phyloP scores from a whole-genome alignment of 495 filamentous ascomycete species.

The Opeltia flavorubescens region DNA sequence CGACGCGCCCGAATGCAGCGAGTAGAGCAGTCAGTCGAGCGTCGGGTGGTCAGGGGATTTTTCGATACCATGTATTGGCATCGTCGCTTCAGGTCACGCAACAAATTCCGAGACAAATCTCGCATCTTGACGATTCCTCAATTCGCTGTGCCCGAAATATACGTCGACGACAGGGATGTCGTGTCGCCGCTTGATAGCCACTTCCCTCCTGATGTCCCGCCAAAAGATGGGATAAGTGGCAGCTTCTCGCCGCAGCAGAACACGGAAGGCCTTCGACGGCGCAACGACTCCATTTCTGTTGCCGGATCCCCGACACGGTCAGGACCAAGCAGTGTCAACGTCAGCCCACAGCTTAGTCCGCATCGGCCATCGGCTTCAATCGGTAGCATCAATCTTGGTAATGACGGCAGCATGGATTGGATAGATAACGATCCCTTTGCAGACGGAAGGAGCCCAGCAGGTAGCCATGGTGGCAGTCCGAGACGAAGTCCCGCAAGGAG shows the following conservation, averaged over 20 bases:
- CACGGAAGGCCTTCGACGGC: slow-evolving; percentile 13
- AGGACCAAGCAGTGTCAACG: slow-evolving; percentile 24
- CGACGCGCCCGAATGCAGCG: slow-evolving; percentile 80
- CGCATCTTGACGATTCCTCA: slow-evolving; percentile 67
- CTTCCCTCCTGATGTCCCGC: slow-evolving; percentile 9
- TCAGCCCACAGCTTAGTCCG: slow-evolving; percentile 16
- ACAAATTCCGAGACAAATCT: slow-evolving; percentile 51
- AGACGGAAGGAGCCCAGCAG: slow-evolving; percentile 8
- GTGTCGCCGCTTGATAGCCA: slow-evolving; percentile 16
- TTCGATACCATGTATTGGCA: slow-evolving; percentile 91
- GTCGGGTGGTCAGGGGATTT: slow-evolving; percentile 82
- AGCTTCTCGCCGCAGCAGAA: neutral
- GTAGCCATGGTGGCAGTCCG: slow-evolving; percentile 7
- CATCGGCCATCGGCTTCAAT: slow-evolving; percentile 8
- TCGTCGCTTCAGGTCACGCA: slow-evolving; percentile 60
- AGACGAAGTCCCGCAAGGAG: neutral
- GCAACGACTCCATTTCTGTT: slow-evolving; percentile 6
- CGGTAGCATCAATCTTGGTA: slow-evolving; percentile 8
- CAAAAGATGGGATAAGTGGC: slow-evolving; percentile 5
- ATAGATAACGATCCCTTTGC: slow-evolving; percentile 8
- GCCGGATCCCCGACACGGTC: slow-evolving; percentile 16
- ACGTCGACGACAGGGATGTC: slow-evolving; percentile 56
- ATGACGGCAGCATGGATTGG: slow-evolving; percentile 3
- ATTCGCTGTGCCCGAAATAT: slow-evolving; percentile 80
- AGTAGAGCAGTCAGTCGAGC: slow-evolving; percentile 88